Percentiles rank a stretch among this genome's conserved stretches.
Conservation (phyloP, 768 basidiomycete genomes). For the Lentinula edodes region DNA sequence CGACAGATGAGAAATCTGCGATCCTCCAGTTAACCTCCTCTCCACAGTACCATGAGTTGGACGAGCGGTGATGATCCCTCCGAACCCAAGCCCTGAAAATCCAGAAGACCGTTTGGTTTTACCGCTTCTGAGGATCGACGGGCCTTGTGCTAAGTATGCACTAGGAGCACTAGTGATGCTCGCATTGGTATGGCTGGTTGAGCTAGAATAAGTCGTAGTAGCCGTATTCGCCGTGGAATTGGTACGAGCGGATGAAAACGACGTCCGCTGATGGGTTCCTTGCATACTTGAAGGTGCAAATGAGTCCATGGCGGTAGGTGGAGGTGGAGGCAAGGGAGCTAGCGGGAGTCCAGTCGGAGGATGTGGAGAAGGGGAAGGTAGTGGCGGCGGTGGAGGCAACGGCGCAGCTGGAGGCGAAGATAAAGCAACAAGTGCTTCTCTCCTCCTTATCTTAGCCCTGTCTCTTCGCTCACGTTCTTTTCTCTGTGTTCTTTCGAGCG, state of each 20-base stretch:
- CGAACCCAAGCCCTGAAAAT: background rate
- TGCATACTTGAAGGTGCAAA: background rate
- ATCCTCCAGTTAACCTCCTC: background rate
- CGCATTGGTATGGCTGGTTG: background rate
- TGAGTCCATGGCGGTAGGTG: background rate
- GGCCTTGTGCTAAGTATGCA: background rate
- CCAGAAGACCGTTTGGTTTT: background rate
- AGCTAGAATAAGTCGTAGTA: background rate
- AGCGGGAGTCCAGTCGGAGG: background rate
- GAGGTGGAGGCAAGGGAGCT: background rate
- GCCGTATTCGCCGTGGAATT: background rate
- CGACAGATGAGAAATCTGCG: constrained; percentile 18
- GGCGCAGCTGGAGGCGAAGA: background rate
- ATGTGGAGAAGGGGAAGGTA: background rate
- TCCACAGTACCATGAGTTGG: background rate
- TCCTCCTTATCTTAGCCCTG: background rate
- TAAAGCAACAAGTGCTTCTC: background rate
- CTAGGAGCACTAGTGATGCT: background rate
- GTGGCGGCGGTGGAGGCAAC: background rate
- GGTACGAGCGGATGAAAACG: background rate
- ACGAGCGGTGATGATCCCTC: background rate
- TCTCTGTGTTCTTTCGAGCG: background rate
- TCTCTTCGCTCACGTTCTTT: background rate
- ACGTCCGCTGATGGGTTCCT: background rate
- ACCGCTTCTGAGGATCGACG: background rate